phyloP scores from a whole-genome alignment of 208 protist species.

The Leishmania major region DNA sequence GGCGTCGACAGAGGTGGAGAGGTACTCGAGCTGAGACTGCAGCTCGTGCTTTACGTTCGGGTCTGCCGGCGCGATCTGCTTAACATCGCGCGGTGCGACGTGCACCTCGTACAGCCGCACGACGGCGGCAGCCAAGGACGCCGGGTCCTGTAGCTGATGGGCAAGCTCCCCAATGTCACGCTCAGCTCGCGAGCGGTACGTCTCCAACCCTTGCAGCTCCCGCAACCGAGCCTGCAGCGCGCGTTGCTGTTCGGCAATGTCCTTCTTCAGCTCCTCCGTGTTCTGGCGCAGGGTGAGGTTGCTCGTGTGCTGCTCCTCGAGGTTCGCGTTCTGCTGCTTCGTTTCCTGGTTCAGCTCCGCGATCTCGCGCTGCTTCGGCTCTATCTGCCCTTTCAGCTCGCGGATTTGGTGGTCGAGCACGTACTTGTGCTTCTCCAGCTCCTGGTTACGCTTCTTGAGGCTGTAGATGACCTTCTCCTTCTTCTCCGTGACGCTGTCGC shows the following conservation, averaged over 20 bases:
- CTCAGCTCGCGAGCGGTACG: slow-evolving; percentile 81
- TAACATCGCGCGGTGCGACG: slow-evolving; percentile 70
- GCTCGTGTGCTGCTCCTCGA: slow-evolving; percentile 90
- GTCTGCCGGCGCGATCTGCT: slow-evolving; percentile 69
- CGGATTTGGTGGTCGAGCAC: slow-evolving; percentile 98
- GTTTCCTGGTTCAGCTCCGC: slow-evolving; percentile 90
- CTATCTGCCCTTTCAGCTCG: slow-evolving; percentile 97
- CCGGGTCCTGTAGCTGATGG: slow-evolving; percentile 91
- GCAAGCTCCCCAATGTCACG: slow-evolving; percentile 85
- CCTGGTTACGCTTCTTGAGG: slow-evolving; percentile 98
- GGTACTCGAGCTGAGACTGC: slow-evolving; percentile 89
- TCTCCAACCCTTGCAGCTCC: slow-evolving; percentile 89
- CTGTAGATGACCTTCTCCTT: slow-evolving; percentile 97
- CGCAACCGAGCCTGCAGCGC: slow-evolving; percentile 78
- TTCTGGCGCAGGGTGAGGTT: slow-evolving; percentile 89
- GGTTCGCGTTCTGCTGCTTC: slow-evolving; percentile 90
- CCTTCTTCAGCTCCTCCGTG: slow-evolving; percentile 90
- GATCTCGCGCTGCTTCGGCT: slow-evolving; percentile 96
- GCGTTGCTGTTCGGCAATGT: slow-evolving; percentile 87
- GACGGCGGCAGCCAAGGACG: slow-evolving; percentile 77
- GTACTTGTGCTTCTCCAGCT: slow-evolving; percentile 98
- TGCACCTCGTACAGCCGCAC: slow-evolving; percentile 86
- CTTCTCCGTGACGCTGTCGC: slow-evolving; percentile 94
- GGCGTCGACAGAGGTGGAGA: slow-evolving; percentile 92
- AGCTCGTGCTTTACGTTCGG: slow-evolving; percentile 90